Evolutionary conservation across 139 green algal species (phyloP), one percentile per base, ranked within the genome.

Genomic region (Coelastrella sp.): DNA sequence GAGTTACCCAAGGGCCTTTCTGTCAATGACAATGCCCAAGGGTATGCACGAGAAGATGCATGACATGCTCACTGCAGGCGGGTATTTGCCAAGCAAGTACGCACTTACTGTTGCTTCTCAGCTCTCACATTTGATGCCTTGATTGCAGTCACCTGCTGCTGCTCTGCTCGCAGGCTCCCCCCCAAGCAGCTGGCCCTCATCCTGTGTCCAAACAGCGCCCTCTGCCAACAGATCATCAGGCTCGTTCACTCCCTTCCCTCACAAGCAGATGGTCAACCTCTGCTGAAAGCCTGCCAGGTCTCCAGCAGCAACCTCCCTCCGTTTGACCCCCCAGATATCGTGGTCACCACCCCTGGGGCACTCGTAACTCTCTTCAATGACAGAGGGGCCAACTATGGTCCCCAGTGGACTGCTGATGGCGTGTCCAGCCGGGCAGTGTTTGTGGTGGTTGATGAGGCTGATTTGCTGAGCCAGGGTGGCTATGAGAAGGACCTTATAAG

Each of bases 381-480:
- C 14, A 87, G 82, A 0, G 93, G 93, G 0, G 27, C 49, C 0
- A 89, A 72, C 7, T 97, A 95, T 65, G 96, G 95, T 8, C 76
- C n/a, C 17, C 92, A 95, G 57, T 99, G 96, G 95, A 97, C 91
- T 14, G 89, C 86, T n/a, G 92, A 94, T 74, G 61, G 49, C 4
- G 72, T 90, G 91, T 79, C 93, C 0, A 35, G 58, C 9, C 90
- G 91, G 76, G 93, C 96, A 19, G 89, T 91, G 7, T 90, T 95
- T 84, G 93, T 99, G 22, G 96, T 99, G 57, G 88, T 99, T 73
- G 98, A 99, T 91, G 98, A 99, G 93, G 97, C 97, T 0, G 98
- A 99, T 90, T 83, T 98, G 94, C 90, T 99, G 92, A 90, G 99
- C n/a, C 92, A 87, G 0, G 95, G 96, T 0, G 92, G 95, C 19